A percentile compares a stretch with the other conserved stretches of the same genome.
These are phyloP conservation scores for Pelargonium australe DNA, from an alignment of 441 rosid species.

Conservation along the genomic window DNA sequence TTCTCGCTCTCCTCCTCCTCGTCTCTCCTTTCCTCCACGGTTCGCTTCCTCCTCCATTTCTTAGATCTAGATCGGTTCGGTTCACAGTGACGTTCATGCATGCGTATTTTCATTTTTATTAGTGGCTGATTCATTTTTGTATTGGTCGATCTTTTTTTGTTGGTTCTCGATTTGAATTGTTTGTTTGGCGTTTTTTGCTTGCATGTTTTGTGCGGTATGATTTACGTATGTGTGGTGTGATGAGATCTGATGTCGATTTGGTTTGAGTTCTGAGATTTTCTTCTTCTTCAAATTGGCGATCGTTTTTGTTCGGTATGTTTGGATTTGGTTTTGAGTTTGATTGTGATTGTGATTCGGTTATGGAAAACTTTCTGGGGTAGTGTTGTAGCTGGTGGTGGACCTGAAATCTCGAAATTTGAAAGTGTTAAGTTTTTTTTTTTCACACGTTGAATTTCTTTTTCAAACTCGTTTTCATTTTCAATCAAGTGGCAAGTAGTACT, in stretches of 20 bases:
- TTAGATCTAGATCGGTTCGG: constrained; percentile 45
- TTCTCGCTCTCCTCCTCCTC: constrained; percentile 71
- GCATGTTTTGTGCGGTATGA: constrained; percentile 12
- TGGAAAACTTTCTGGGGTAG: neutral
- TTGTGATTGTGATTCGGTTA: neutral
- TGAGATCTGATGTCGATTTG: constrained; percentile 19
- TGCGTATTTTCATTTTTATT: neutral
- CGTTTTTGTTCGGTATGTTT: neutral
- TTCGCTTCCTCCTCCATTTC: constrained; percentile 15
- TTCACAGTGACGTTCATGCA: neutral
- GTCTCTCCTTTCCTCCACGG: constrained; percentile 81
- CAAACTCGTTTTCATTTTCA: too few relatives aligned
- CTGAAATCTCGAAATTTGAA: neutral
- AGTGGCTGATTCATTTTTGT: neutral
- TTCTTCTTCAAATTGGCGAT: neutral
- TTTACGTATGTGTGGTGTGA: constrained; percentile 16
- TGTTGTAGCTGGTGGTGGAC: neutral
- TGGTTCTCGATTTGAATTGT: neutral
- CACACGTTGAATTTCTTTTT: too few relatives aligned
- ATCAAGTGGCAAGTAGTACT: too few relatives aligned
- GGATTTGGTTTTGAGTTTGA: neutral
- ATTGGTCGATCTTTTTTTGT: neutral
- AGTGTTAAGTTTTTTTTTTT: too few relatives aligned
- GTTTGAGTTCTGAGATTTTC: neutral
- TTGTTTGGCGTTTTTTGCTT: constrained; percentile 8